Conservation (phyloP, 441 rosid genomes). For the Erodium trifolium region DNA sequence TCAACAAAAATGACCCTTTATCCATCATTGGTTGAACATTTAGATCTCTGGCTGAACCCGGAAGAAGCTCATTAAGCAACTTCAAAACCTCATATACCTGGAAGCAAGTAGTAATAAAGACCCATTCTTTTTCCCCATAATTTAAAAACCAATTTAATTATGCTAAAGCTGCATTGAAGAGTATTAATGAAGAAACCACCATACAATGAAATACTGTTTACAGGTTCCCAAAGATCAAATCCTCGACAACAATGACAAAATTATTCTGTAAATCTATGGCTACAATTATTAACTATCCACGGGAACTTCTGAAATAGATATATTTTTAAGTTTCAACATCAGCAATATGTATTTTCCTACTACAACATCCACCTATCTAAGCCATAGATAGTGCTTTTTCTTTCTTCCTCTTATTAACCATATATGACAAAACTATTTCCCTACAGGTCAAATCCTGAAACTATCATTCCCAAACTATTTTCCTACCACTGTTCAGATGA, state of each 20-base stretch:
- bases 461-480: not conserved
- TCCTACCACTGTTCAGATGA: not conserved
- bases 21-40: conserved; percentile 43
- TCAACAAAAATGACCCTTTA: conserved; percentile 50
- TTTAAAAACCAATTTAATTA: conserved; percentile 10
- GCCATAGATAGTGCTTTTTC: not conserved
- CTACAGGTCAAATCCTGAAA: not conserved
- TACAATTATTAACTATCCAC: not conserved
- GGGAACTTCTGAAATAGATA: too few species aligned
- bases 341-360: not conserved
- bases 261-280: not conserved
- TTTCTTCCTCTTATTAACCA: conserved; percentile 4
- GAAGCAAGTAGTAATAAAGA: conserved; percentile 14
- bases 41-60: conserved; percentile 37
- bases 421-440: not conserved
- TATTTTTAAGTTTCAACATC: too few species aligned
- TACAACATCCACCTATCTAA: not conserved
- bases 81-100: conserved; percentile 89
- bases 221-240: not conserved
- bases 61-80: conserved; percentile 83
- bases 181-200: not conserved
- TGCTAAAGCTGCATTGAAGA: not conserved
- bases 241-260: not conserved
- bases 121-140: conserved; percentile 3
- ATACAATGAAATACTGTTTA: not conserved